Evolutionary conservation across 169 alveolate species (phyloP), one percentile per base, ranked within the genome.

Genomic region (Eimeria praecox): DNA sequence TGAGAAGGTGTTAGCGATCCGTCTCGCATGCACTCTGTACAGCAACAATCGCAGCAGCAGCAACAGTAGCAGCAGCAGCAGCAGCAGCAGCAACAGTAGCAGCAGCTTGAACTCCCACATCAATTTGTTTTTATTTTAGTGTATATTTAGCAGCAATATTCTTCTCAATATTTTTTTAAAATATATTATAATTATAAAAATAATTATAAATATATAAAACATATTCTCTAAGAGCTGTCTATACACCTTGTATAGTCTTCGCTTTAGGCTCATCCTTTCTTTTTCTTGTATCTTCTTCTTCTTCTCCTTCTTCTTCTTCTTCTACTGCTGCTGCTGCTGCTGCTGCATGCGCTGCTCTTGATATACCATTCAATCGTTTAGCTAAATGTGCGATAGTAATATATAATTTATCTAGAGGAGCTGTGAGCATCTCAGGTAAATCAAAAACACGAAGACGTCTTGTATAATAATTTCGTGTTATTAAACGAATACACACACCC

Each of bases 361-460:
- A 56, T 3, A 90, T 30, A 30, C 78, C 56, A n/a, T 90, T 90
- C 46, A 90, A 56, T 2, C 80, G 52, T 66, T 90, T 64, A 3
- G 95, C 54, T n/a, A 90, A 59, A 27, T 90, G 95, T 20, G 83
- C 83, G n/a, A 75, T 80, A 3, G 88, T 77, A 14, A 90, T 38
- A 77, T 90, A 90, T 44, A 90, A 77, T 49, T 90, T 90, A n/a
- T 96, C 97, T 54, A 96, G 95, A 10, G 97, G 97, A 8, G 97
- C 97, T 3, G 97, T 95, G 56, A 92, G 96, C 97, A 96, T 96
- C 86, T 96, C 97, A 0, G 97, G 97, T 1, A 96, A 93, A 62
- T 96, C 97, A 77, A 95, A 96, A 30, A 94, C 95, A 85, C 94
- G 95, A 90, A 95, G 78, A 85, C 75, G 35, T 27, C 52, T 54